These are phyloP conservation scores for Vigna angularis DNA, from an alignment of 306 rosid species.

Conservation along the genomic window DNA sequence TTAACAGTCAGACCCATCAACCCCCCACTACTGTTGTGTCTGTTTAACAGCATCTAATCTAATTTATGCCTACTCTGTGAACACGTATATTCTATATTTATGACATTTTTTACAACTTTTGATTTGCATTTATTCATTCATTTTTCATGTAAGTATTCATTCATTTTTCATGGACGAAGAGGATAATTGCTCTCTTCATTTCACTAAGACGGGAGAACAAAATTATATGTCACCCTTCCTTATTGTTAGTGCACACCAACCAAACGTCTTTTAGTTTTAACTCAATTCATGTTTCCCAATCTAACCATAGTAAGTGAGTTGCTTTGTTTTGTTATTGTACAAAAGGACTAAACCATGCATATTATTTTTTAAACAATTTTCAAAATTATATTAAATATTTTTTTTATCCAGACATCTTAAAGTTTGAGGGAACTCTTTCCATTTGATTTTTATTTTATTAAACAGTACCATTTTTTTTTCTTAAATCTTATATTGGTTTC, in stretches of 20 bases:
- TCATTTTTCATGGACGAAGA: conserved; percentile 47
- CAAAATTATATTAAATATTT: too few relatives aligned
- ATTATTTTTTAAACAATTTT: too few relatives aligned
- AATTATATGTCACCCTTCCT: conserved; percentile 35
- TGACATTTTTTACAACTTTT: too few relatives aligned
- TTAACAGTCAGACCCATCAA: conserved; percentile 38
- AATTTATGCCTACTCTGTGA: background rate
- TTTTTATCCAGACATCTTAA: background rate
- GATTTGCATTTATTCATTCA: too few relatives aligned
- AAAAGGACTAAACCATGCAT: background rate
- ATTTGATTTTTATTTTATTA: too few relatives aligned
- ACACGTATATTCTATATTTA: too few relatives aligned
- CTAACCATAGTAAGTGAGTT: conserved; percentile 16
- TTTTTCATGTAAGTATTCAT: too few relatives aligned
- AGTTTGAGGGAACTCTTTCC: background rate
- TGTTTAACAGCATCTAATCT: conserved; percentile 33
- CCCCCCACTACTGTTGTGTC: conserved; percentile 19
- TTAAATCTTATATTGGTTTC: too few relatives aligned
- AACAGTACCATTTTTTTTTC: too few relatives aligned
- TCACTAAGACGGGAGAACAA: conserved; percentile 39
- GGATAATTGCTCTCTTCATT: conserved; percentile 35
- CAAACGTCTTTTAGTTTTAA: conserved; percentile 38
- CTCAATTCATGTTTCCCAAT: conserved; percentile 45
- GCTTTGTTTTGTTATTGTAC: background rate
- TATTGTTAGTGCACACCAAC: conserved; percentile 39